Percentiles rank a stretch among this genome's conserved stretches.
Conservation (phyloP, 495 filamentous ascomycete species). For the Chaetomium fimeti region DNA sequence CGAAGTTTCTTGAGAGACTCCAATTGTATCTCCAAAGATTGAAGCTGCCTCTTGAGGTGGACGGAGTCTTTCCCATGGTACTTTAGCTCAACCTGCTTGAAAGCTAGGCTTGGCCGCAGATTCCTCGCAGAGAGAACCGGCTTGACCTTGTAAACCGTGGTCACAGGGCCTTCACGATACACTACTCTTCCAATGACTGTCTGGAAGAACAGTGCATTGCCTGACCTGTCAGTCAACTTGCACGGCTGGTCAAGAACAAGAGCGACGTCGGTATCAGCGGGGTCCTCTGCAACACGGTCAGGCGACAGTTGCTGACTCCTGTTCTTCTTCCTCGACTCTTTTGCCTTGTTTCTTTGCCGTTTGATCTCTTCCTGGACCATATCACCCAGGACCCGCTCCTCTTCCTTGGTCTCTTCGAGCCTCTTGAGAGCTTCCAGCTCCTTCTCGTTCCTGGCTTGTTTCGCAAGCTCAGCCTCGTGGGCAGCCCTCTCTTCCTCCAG, state of each 20-base stretch:
- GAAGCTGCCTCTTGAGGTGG: slow-evolving; percentile 64
- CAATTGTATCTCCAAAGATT: slow-evolving; percentile 64
- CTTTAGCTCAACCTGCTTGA: slow-evolving; percentile 66
- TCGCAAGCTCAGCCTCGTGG: slow-evolving; percentile 53
- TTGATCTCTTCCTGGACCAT: slow-evolving; percentile 75
- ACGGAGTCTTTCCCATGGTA: slow-evolving; percentile 54
- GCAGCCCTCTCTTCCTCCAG: slow-evolving; percentile 85
- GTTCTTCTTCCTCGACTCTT: slow-evolving; percentile 53
- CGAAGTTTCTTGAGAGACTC: slow-evolving; percentile 69
- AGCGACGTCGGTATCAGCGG: slow-evolving; percentile 31
- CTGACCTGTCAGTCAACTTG: slow-evolving; percentile 56
- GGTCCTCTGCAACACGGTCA: slow-evolving; percentile 33
- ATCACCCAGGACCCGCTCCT: slow-evolving; percentile 70
- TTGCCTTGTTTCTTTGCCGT: slow-evolving; percentile 58
- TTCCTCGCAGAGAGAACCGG: slow-evolving; percentile 56
- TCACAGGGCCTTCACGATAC: slow-evolving; percentile 56
- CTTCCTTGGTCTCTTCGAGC: slow-evolving; percentile 63
- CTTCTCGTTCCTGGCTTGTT: slow-evolving; percentile 49
- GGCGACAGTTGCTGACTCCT: slow-evolving; percentile 33
- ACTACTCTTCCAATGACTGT: slow-evolving; percentile 61
- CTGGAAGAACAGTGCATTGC: slow-evolving; percentile 58
- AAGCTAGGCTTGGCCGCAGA: slow-evolving; percentile 58
- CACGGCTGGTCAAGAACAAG: slow-evolving; percentile 71
- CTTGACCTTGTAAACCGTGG: slow-evolving; percentile 65
- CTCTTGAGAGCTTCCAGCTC: slow-evolving; percentile 50